Evolutionary conservation across 208 protist species (phyloP).

Genomic region (Phytomonas sp.): DNA sequence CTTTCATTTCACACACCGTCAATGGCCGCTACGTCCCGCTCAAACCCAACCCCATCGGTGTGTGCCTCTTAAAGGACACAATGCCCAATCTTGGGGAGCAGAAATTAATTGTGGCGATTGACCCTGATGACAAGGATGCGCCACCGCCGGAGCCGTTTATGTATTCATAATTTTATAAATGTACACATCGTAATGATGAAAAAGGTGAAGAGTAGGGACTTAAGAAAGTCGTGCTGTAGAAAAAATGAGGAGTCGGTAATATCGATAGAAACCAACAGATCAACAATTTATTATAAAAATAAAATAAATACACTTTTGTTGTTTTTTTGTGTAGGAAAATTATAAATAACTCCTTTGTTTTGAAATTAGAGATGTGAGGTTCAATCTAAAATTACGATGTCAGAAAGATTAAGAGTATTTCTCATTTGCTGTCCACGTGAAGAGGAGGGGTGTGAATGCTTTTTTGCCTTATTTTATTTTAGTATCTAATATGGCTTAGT

Average conservation of each 20-base stretch:
- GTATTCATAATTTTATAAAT: conserved; percentile 45
- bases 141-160: conserved; percentile 68
- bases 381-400: background rate
- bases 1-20: conserved; percentile 50
- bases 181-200: background rate
- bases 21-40: conserved; percentile 68
- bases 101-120: conserved; percentile 37
- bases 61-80: conserved; percentile 73
- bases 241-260: background rate
- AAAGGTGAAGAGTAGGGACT: background rate
- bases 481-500: background rate
- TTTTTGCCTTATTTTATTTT: background rate
- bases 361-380: background rate
- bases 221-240: background rate
- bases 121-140: conserved; percentile 38
- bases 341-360: conserved; percentile 1
- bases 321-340: background rate
- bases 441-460: background rate
- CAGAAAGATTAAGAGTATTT: background rate
- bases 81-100: conserved; percentile 47
- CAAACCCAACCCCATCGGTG: conserved; percentile 55
- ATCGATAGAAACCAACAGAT: background rate
- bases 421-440: background rate
- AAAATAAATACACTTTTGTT: background rate
- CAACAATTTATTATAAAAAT: background rate